Evolutionary conservation across 768 basidiomycete genomes (phyloP).

Genomic region (Leccinellum rugosiceps): DNA sequence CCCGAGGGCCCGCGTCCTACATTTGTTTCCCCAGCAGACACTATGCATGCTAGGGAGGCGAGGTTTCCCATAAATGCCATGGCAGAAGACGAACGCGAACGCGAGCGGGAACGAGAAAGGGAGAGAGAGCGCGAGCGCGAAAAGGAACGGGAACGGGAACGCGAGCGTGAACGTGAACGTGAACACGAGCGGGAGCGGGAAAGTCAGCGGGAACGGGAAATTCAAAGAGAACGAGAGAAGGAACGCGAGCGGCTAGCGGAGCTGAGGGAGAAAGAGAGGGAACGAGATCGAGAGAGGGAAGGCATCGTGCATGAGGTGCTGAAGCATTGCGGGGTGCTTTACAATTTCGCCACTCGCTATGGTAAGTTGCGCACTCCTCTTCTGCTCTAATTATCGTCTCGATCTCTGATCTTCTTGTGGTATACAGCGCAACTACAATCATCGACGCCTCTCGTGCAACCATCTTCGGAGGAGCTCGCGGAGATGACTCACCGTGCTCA

Average conservation of each 20-base stretch:
- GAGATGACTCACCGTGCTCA: constrained; percentile 70
- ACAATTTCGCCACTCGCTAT: constrained; percentile 64
- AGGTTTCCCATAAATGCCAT: constrained; percentile 10
- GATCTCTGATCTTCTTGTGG: constrained; percentile 2
- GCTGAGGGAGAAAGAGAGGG: constrained; percentile 22
- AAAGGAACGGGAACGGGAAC: constrained; percentile 19
- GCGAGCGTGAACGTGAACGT: constrained; percentile 24
- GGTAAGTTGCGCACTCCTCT: constrained; percentile 38
- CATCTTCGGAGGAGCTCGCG: constrained; percentile 51
- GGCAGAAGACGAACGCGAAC: constrained; percentile 21
- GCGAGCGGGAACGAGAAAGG: constrained; percentile 12
- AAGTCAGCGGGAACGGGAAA: constrained; percentile 19
- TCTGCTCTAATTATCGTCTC: not conserved
- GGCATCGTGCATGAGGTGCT: constrained; percentile 24
- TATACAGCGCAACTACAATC: constrained; percentile 37
- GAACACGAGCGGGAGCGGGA: constrained; percentile 20
- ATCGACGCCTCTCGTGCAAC: constrained; percentile 47
- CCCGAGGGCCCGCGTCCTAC: constrained; percentile 22
- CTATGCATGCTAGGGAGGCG: constrained; percentile 25
- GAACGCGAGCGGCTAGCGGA: constrained; percentile 23
- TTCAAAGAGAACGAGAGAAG: constrained; percentile 20
- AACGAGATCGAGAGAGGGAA: constrained; percentile 21
- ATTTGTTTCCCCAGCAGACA: constrained; percentile 29
- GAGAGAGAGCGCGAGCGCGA: not conserved
- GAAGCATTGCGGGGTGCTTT: constrained; percentile 57